phyloP scores from a whole-genome alignment of 1,284 basidiomycete genomes.

The Ganoderma sinense region DNA sequence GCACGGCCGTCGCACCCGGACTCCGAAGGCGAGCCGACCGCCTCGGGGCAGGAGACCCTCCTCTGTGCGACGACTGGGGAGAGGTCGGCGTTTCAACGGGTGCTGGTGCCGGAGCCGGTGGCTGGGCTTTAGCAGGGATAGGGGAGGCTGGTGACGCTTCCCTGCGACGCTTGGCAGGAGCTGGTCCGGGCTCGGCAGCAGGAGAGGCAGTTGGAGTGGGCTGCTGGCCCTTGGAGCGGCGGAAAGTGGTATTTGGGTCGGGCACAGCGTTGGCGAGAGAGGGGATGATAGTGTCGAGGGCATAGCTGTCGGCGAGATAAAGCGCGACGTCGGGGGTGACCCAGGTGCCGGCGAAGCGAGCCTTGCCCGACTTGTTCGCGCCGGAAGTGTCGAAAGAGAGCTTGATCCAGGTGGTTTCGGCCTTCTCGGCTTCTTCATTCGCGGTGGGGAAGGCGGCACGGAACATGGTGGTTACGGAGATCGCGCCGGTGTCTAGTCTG shows the following conservation, averaged over 20 bases:
- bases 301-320: slow-evolving; percentile 67
- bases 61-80: slow-evolving; percentile 35
- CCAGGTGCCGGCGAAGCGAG: slow-evolving; percentile 92
- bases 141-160: slow-evolving; percentile 60
- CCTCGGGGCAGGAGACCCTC: slow-evolving; percentile 40
- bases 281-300: slow-evolving; percentile 65
- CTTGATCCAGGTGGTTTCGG: slow-evolving; percentile 89
- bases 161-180: slow-evolving; percentile 69
- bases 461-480: slow-evolving; percentile 98
- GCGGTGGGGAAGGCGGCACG: slow-evolving; percentile 94
- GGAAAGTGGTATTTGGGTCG: slow-evolving; percentile 80
- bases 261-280: slow-evolving; percentile 80
- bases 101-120: slow-evolving; percentile 19
- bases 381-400: slow-evolving; percentile 80
- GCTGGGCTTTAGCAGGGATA: slow-evolving; percentile 19
- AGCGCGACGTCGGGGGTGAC: slow-evolving; percentile 79
- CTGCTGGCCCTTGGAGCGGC: slow-evolving; percentile 57
- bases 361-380: slow-evolving; percentile 83
- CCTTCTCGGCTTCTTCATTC: slow-evolving; percentile 80
- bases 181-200: slow-evolving; percentile 40
- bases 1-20: slow-evolving; percentile 26
- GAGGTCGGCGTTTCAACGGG: slow-evolving; percentile 28
- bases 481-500: slow-evolving; percentile 94
- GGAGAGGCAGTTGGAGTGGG: slow-evolving; percentile 43
- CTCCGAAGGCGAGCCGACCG: slow-evolving; percentile 66